Base-by-base conservation (phyloP, 2,329 filamentous ascomycete species). In the Thelonectria olida region DNA sequence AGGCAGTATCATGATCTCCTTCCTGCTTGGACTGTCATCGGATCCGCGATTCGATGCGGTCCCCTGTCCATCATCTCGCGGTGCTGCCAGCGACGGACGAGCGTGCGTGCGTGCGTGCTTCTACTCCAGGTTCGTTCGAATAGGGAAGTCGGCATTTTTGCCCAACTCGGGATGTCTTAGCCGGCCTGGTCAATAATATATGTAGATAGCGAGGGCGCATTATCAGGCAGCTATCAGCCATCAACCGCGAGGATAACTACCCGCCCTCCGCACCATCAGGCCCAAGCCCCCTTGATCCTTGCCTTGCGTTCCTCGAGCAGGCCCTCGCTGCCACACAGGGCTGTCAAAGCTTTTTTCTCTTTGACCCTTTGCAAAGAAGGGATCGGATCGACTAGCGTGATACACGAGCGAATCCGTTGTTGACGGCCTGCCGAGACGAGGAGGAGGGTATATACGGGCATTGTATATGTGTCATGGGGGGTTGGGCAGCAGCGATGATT, bases 361-460 rank as follows among this genome's bases (percentile, higher is more conserved):
- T 13, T 12, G 5, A 12, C 28, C 10, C 13, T 12, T 12, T 7
- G 10, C 10, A 31, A 28, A 9, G 34, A 31, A 50, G 47, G 39
- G 51, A n/a, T 51, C 28, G 31, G 48, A 48, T 47, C 27, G 28
- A 28, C 52, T 61, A 55, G 58, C 52, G 58, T 55, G 58, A 61
- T 51, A 51, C 58, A 34, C 45, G 28, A 25, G 48, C 50, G 23
- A 19, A 25, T 38, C 45, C 52, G 27, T 55, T 47, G 20, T 55
- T 47, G 31, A 42, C 23, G 36, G 34, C 52, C 41, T 28, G 44
- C 25, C 27, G 47, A 61, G 51, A 61, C 31, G 52, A 54, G 28
- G 41, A 47, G 58, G 47, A 55, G 52, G 58, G 39, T 41, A 36
- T 54, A 52, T 23, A 27, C 42, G 50, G 4, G n/a, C 20, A 23